A percentile compares a stretch with the other conserved stretches of the same genome.
Evolutionary conservation across 257 asterid genomes (phyloP).

Genomic region (Capsicum chinense): DNA sequence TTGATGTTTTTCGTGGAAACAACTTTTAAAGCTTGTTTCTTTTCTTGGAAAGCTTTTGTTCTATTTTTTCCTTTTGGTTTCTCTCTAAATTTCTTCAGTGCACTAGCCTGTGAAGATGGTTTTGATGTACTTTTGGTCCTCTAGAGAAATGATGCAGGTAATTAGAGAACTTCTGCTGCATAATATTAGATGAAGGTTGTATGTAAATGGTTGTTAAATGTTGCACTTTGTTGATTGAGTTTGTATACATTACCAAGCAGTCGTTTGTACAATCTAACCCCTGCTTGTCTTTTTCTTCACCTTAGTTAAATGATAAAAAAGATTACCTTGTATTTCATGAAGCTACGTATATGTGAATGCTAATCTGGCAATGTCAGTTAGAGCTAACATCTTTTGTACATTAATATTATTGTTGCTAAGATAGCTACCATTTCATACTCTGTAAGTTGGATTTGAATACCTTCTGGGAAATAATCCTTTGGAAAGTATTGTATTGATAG

Average conservation of each 20-base stretch:
- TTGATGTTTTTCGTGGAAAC: neutral
- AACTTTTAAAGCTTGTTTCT: slow-evolving; percentile 5
- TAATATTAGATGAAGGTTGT: slow-evolving; percentile 16
- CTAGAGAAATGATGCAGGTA: neutral
- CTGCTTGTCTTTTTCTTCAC: slow-evolving; percentile 6
- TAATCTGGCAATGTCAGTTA: neutral
- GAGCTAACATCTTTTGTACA: neutral
- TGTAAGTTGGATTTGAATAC: neutral
- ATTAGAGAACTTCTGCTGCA: neutral
- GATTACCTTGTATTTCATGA: neutral
- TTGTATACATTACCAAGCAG: neutral
- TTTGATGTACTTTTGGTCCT: slow-evolving; percentile 8
- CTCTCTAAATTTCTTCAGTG: neutral
- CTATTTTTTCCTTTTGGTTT: neutral
- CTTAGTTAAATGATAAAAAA: slow-evolving; percentile 6
- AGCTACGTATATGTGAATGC: neutral
- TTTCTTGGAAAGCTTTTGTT: neutral
- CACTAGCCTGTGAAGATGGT: neutral
- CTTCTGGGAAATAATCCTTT: slow-evolving; percentile 6
- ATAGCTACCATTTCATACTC: neutral
- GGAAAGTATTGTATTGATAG: slow-evolving; percentile 1
- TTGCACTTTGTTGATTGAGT: slow-evolving; percentile 14
- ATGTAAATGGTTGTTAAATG: neutral
- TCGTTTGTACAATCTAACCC: neutral
- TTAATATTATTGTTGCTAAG: neutral